Percentiles rank a stretch among this genome's conserved stretches.
Conservation (phyloP, 2,329 filamentous ascomycete genomes). For the Colletotrichum trifolii region DNA sequence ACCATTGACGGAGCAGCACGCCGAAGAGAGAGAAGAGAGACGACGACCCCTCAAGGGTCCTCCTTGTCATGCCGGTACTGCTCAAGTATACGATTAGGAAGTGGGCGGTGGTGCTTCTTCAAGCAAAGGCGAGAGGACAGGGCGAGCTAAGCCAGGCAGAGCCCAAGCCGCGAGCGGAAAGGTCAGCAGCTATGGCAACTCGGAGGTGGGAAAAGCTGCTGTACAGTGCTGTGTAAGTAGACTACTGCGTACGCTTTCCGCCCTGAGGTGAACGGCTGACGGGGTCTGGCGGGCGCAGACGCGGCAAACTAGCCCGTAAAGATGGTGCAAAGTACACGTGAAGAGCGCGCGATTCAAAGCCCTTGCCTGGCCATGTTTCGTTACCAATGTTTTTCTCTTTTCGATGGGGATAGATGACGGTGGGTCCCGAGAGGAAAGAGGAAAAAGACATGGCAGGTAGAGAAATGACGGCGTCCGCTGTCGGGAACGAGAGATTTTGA, state of each 20-base stretch:
- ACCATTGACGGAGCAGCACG: background rate
- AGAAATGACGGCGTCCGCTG: background rate
- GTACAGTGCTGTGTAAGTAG: no score
- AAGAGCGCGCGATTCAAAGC: conserved; percentile 4
- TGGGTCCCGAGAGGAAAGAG: background rate
- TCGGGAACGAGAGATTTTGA: conserved; percentile 16
- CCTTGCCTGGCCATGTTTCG: background rate
- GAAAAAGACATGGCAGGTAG: background rate
- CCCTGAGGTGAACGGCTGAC: no score
- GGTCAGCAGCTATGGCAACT: no score
- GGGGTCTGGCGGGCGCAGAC: no score
- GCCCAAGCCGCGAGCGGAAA: no score
- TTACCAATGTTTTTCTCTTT: no score
- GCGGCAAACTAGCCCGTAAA: no score
- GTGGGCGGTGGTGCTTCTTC: conserved; percentile 6
- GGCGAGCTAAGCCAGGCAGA: no score
- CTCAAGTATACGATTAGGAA: background rate
- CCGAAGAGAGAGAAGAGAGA: background rate
- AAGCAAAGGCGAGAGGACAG: background rate
- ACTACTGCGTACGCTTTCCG: no score
- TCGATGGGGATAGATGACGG: no score
- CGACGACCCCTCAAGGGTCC: conserved; percentile 3
- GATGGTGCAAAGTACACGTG: no score
- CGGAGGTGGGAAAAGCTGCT: background rate
- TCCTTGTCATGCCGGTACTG: conserved; percentile 28